Evolutionary conservation across 805 yeast genomes (phyloP).

Genomic region (Pichia exigua): DNA sequence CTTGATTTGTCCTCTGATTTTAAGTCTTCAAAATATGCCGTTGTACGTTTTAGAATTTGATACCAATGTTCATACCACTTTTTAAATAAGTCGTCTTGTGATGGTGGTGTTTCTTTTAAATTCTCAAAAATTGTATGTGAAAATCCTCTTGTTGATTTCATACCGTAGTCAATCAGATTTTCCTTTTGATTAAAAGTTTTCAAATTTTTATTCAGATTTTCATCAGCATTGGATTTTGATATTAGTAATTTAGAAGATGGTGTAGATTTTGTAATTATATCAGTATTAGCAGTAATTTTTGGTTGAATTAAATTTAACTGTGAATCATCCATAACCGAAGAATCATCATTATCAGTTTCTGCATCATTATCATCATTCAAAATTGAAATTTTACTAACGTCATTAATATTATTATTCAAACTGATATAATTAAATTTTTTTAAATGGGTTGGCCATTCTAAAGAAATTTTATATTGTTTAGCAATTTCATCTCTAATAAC

Average conservation of each 20-base stretch:
- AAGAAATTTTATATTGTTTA: conserved; percentile 54
- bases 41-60: conserved; percentile 37
- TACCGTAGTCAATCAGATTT: conserved; percentile 5
- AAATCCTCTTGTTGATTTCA: conserved; percentile 9
- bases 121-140: conserved; percentile 24
- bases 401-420: not conserved
- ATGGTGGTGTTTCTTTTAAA: conserved; percentile 31
- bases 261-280: not conserved
- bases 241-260: not conserved
- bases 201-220: not conserved
- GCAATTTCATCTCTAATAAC: conserved; percentile 77
- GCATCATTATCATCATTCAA: conserved; percentile 1
- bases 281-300: not conserved
- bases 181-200: conserved; percentile 4
- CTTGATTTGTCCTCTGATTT: conserved; percentile 32
- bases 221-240: not conserved
- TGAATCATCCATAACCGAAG: not conserved
- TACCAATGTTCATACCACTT: conserved; percentile 50
- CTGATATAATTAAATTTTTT: conserved; percentile 24
- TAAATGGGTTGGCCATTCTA: conserved; percentile 50
- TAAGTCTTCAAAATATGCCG: conserved; percentile 40
- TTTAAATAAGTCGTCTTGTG: conserved; percentile 30
- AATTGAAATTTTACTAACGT: not conserved
- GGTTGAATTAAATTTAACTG: not conserved
- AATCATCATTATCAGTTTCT: not conserved